Conservation (phyloP, 768 basidiomycete genomes). For the Galerina marginata region DNA sequence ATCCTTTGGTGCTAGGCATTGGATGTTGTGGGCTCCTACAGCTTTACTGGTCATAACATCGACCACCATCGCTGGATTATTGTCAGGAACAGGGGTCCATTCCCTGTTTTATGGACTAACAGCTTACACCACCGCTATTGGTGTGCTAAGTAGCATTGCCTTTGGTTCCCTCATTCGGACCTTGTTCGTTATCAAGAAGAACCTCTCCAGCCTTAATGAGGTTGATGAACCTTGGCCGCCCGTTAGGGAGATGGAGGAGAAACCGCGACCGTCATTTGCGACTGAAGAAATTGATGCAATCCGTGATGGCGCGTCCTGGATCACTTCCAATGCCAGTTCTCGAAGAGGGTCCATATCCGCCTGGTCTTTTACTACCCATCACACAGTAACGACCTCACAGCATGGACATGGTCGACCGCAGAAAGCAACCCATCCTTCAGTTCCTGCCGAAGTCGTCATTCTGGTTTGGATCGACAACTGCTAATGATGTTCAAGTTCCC, state of each 20-base stretch:
- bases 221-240: slow-evolving; percentile 67
- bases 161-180: slow-evolving; percentile 69
- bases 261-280: slow-evolving; percentile 65
- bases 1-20: slow-evolving; percentile 71
- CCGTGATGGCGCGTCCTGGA: slow-evolving; percentile 81
- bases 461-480: slow-evolving; percentile 60
- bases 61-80: slow-evolving; percentile 60
- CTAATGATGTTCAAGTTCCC: slow-evolving; percentile 55
- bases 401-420: slow-evolving; percentile 46
- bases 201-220: slow-evolving; percentile 60
- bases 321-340: slow-evolving; percentile 69
- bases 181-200: slow-evolving; percentile 67
- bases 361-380: slow-evolving; percentile 77
- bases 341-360: slow-evolving; percentile 64
- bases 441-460: slow-evolving; percentile 63
- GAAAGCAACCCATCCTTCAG: slow-evolving; percentile 44
- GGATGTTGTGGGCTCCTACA: slow-evolving; percentile 76
- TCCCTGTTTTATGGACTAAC: slow-evolving; percentile 66
- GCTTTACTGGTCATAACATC: slow-evolving; percentile 58
- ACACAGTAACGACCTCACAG: slow-evolving; percentile 45
- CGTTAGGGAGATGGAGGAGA: slow-evolving; percentile 52
- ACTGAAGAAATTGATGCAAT: slow-evolving; percentile 77
- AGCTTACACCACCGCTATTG: slow-evolving; percentile 59
- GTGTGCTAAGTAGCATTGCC: slow-evolving; percentile 53
- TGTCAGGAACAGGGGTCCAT: slow-evolving; percentile 57